A percentile compares a stretch with the other conserved stretches of the same genome.
Conservation (phyloP, 163 green algal genomes). For the Coccomyxa subellipsoidea region DNA sequence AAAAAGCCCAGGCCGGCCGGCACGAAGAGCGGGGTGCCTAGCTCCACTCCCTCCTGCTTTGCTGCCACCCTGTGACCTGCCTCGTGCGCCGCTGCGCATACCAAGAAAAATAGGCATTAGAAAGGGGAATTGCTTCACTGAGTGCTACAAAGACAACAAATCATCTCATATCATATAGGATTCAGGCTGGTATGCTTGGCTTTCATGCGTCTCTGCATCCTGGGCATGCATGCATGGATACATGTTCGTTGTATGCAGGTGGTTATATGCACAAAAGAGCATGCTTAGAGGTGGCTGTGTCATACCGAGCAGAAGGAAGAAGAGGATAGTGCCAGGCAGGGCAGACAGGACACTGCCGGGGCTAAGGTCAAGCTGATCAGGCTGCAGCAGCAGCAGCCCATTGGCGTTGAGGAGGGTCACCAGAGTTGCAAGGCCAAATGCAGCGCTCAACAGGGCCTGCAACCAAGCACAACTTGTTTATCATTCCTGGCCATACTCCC, state of each 20-base stretch:
- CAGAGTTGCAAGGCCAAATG: conserved; percentile 56
- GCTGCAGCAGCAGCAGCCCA: conserved; percentile 58
- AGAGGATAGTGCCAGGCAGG: conserved; percentile 2
- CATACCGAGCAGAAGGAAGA: conserved; percentile 2
- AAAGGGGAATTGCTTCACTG: not conserved
- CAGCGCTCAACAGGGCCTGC: conserved; percentile 50
- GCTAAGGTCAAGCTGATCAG: not conserved
- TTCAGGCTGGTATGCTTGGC: not conserved
- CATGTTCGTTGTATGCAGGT: too few species aligned
- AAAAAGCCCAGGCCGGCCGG: conserved; percentile 76
- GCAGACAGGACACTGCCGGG: not conserved
- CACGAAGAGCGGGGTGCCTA: conserved; percentile 73
- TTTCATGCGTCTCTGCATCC: not conserved
- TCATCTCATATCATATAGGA: not conserved
- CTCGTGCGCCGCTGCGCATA: conserved; percentile 62
- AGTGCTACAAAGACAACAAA: too few species aligned
- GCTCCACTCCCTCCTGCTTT: conserved; percentile 40
- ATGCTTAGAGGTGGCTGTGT: not conserved
- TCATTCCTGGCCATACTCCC: too few species aligned
- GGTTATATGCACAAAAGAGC: too few species aligned
- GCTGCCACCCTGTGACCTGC: conserved; percentile 63
- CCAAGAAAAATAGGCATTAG: not conserved
- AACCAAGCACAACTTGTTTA: not conserved
- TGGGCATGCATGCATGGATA: too few species aligned
- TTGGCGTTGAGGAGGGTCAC: conserved; percentile 66